Base-by-base conservation (phyloP, 2,329 filamentous ascomycete species). In the Ascosphaera acerosa region DNA sequence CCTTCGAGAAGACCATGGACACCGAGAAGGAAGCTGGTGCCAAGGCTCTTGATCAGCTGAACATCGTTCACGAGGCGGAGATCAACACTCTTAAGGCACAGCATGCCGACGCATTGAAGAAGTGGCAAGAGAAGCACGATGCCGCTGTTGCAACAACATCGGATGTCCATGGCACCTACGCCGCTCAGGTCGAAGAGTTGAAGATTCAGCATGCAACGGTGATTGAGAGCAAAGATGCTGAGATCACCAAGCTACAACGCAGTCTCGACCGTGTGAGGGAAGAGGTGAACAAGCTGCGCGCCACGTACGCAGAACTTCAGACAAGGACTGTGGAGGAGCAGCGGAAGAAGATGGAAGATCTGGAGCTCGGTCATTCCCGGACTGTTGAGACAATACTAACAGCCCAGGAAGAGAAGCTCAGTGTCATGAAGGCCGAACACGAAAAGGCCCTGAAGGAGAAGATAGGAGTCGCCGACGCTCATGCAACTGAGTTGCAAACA, bases 401-500 rank as follows among this genome's bases (percentile, higher is more conserved):
- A 10, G 40, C 49, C 4, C 46, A 54, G 15, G 52, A 57, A 14
- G 40, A 47, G 12, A 54, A 54, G 35, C 29, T 55, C n/a, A 44
- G 45, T 7, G 40, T 42, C 18, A 36, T 57, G 18, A 44, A 44
- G 15, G 37, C 39, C 12, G 48, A 57, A 15, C 42, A 54, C 23
- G 51, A 55, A 32, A 31, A 40, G 3, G 43, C 48, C 1, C 41
- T 49, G 35, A 44, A 49, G 34, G 39, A 44, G 18, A 52, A 52
- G 37, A 34, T 55, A 3, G 44, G 44, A 18, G 45, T 48, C 15
- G 29, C 51, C 17, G 51, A 55, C 33, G 34, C 36, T 7, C 36
- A 54, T 29, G 55, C 56, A 41, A 47, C 52, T 12, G 47, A 50
- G 19, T 49, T 55, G 40, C 45, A 45, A 4, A 58, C 58, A 29